Conservation (phyloP, 768 basidiomycete genomes). For the Mycena vulgaris region DNA sequence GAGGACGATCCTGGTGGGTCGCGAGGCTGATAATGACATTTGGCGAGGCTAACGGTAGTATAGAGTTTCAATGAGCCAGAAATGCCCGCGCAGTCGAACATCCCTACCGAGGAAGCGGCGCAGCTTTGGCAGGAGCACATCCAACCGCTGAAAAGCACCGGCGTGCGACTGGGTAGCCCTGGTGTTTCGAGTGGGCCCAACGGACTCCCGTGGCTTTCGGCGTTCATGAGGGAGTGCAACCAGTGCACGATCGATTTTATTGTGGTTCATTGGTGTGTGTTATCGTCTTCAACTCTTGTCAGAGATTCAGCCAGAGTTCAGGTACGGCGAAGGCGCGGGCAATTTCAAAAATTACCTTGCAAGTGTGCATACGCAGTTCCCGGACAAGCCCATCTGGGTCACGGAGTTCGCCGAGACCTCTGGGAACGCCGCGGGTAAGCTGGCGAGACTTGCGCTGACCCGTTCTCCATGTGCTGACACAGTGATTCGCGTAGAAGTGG, state of each 20-base stretch:
- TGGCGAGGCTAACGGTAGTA: neutral
- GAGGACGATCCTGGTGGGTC: slow-evolving; percentile 18
- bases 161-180: slow-evolving; percentile 41
- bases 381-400: slow-evolving; percentile 52
- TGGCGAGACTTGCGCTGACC: neutral
- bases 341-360: slow-evolving; percentile 54
- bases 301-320: neutral
- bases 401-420: slow-evolving; percentile 50
- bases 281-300: neutral
- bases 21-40: too few relatives aligned
- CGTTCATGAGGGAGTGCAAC: slow-evolving; percentile 38
- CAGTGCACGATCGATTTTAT: slow-evolving; percentile 41
- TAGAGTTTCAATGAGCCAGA: slow-evolving; percentile 45
- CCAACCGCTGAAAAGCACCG: slow-evolving; percentile 39
- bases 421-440: slow-evolving; percentile 4
- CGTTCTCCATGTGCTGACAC: neutral
- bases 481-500: slow-evolving; percentile 4
- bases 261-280: slow-evolving; percentile 55
- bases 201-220: slow-evolving; percentile 39
- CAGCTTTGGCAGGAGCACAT: slow-evolving; percentile 42
- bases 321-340: slow-evolving; percentile 51
- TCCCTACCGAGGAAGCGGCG: slow-evolving; percentile 35
- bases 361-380: slow-evolving; percentile 52
- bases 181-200: slow-evolving; percentile 39
- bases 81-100: slow-evolving; percentile 35